phyloP scores from a whole-genome alignment of 2,329 filamentous ascomycete species.

The Mollisiaceae sp. region DNA sequence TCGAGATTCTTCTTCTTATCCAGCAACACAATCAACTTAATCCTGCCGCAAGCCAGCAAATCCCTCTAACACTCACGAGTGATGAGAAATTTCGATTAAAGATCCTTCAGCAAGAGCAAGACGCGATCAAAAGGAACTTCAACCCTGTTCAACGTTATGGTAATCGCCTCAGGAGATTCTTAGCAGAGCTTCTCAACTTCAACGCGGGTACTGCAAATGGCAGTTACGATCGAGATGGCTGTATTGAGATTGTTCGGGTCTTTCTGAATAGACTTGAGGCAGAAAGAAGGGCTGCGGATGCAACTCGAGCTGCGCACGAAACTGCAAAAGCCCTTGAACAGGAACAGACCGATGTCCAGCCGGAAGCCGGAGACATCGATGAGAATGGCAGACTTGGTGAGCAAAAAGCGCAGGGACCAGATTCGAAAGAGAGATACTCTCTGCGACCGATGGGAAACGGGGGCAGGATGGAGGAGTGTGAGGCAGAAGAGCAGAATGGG shows the following conservation, averaged over 20 bases:
- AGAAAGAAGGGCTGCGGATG: not conserved
- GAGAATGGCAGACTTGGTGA: not conserved
- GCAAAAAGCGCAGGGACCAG: not conserved
- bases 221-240: not conserved
- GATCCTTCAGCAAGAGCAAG: not conserved
- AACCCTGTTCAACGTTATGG: not conserved
- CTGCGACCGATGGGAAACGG: no score
- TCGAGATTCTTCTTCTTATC: constrained; percentile 2
- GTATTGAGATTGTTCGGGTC: not conserved
- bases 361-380: not conserved
- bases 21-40: not conserved
- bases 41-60: not conserved
- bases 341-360: not conserved
- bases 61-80: not conserved
- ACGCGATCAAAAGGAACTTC: not conserved
- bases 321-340: not conserved
- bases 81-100: not conserved
- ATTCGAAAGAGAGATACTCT: no score
- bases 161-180: not conserved
- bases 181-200: not conserved
- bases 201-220: not conserved
- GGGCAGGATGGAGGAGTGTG: no score
- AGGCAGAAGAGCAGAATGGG: no score
- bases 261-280: not conserved
- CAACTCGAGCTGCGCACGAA: not conserved